Conservation (phyloP, 352 stramenopile genomes). For the Phytophthora brassicae region DNA sequence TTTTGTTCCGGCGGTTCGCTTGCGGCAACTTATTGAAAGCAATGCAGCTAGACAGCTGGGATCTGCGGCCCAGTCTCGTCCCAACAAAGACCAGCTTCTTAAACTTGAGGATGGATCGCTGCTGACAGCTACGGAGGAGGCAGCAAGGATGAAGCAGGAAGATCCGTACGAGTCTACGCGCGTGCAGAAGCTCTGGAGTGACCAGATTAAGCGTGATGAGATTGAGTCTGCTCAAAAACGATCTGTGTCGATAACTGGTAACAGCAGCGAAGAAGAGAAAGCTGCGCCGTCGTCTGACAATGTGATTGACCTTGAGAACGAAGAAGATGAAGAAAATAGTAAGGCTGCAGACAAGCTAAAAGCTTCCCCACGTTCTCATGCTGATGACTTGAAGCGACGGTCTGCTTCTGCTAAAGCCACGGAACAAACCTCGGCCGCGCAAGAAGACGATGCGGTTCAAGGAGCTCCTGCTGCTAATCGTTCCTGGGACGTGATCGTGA, state of each 20-base stretch:
- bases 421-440: conserved; percentile 3
- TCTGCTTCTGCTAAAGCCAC: conserved; percentile 8
- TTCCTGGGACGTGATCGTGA: conserved; percentile 80
- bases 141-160: conserved; percentile 25
- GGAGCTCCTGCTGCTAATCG: conserved; percentile 21
- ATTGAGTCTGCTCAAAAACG: conserved; percentile 4
- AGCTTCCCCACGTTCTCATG: background rate
- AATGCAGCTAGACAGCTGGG: conserved; percentile 19
- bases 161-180: conserved; percentile 23
- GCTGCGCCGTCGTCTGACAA: background rate
- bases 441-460: background rate
- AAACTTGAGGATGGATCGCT: conserved; percentile 1
- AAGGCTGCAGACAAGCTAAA: background rate
- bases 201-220: conserved; percentile 22
- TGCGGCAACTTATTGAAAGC: conserved; percentile 51
- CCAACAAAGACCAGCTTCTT: background rate
- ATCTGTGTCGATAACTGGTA: background rate
- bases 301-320: conserved; percentile 15
- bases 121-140: conserved; percentile 17
- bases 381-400: background rate
- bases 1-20: conserved; percentile 34
- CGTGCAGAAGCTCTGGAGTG: background rate
- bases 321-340: conserved; percentile 8
- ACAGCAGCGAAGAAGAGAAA: conserved; percentile 7
- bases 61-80: background rate